Evolutionary conservation across 2,329 filamentous ascomycete species (phyloP).

Genomic region (Grosmannia huntii): DNA sequence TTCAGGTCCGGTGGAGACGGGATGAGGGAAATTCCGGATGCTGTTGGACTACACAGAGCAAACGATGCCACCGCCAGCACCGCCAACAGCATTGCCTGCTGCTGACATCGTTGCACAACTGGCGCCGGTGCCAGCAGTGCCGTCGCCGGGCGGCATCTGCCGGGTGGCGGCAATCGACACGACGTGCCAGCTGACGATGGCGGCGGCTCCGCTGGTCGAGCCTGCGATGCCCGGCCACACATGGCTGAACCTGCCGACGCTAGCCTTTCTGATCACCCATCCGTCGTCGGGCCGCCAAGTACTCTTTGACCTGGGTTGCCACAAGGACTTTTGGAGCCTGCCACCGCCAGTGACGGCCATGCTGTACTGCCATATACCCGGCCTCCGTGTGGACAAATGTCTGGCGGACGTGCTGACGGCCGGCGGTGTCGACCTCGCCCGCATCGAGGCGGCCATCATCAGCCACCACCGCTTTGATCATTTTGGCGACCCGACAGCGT

Average conservation of each 20-base stretch:
- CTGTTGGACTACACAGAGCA: no score
- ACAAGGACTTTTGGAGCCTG: slow-evolving; percentile 7
- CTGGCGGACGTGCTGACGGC: slow-evolving; percentile 11
- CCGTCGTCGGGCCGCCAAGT: slow-evolving; percentile 12
- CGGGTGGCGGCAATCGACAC: neutral
- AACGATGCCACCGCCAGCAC: no score
- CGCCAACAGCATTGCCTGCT: no score
- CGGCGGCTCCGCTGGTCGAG: neutral
- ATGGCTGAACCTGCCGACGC: neutral
- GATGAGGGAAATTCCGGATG: no score
- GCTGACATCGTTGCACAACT: no score
- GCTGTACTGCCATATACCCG: slow-evolving; percentile 2
- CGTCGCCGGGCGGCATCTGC: neutral
- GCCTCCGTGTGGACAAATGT: neutral
- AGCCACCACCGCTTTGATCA: slow-evolving; percentile 16
- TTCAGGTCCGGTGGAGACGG: no score
- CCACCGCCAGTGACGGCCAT: neutral
- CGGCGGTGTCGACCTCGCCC: slow-evolving; percentile 5
- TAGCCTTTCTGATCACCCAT: slow-evolving; percentile 7
- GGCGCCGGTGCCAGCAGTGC: neutral
- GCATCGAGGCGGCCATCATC: slow-evolving; percentile 13
- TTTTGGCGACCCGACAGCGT: slow-evolving; percentile 11
- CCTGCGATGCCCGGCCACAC: neutral
- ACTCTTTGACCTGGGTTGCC: slow-evolving; percentile 11
- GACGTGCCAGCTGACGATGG: neutral